Percentiles rank a stretch among this genome's conserved stretches.
These are phyloP conservation scores for Malassezia equina DNA, from an alignment of 1,284 basidiomycete genomes.

Conservation along the genomic window DNA sequence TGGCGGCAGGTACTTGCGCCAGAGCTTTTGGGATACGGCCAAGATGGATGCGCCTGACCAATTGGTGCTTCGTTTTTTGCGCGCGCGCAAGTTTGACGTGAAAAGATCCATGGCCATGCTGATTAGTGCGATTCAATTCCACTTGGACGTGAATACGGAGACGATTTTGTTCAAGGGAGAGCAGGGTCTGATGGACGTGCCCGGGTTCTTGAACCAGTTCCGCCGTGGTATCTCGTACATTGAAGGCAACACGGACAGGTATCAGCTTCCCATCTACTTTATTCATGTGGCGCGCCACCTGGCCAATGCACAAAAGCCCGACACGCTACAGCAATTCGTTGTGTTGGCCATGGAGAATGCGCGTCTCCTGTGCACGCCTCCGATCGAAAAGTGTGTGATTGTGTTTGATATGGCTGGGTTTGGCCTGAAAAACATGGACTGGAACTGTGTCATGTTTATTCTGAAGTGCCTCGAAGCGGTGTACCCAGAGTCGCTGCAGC, in stretches of 20 bases:
- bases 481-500: conserved; percentile 47
- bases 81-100: conserved; percentile 47
- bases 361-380: conserved; percentile 39
- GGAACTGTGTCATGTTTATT: conserved; percentile 45
- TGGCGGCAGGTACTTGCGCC: conserved; percentile 39
- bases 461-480: conserved; percentile 47
- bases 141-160: conserved; percentile 43
- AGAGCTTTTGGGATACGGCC: conserved; percentile 30
- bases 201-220: conserved; percentile 48
- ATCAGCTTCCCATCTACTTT: conserved; percentile 46
- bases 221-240: conserved; percentile 48
- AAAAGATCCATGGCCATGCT: conserved; percentile 47
- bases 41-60: conserved; percentile 44
- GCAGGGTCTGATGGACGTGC: conserved; percentile 43
- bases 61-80: conserved; percentile 45
- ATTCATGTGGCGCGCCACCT: conserved; percentile 47
- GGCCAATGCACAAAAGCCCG: conserved; percentile 44
- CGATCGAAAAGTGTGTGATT: conserved; percentile 43
- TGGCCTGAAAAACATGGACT: conserved; percentile 48
- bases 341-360: conserved; percentile 45
- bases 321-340: conserved; percentile 45
- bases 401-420: conserved; percentile 46
- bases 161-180: conserved; percentile 46
- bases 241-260: conserved; percentile 40
- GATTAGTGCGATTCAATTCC: conserved; percentile 46